phyloP scores from a whole-genome alignment of 2,329 filamentous ascomycete species.

The Ceratocystiopsis sp. region DNA sequence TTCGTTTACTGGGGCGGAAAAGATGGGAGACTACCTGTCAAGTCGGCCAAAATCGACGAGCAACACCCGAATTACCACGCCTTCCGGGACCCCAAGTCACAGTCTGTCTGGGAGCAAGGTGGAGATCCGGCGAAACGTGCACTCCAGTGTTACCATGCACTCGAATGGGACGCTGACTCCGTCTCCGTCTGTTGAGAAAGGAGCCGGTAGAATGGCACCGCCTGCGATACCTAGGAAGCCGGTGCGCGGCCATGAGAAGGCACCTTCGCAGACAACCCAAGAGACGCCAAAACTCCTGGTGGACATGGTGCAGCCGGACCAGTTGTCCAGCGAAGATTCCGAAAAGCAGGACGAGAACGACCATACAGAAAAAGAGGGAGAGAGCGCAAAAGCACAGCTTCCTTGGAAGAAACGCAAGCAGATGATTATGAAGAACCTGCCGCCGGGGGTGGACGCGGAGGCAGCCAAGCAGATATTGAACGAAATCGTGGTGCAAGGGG shows the following conservation, averaged over 20 bases:
- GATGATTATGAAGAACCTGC: slow-evolving; percentile 57
- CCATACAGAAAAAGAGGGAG: slow-evolving; percentile 1
- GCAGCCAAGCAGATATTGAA: slow-evolving; percentile 88
- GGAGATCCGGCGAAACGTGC: slow-evolving; percentile 6
- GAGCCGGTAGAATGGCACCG: not conserved
- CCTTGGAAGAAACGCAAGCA: slow-evolving; percentile 45
- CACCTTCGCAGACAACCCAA: not conserved
- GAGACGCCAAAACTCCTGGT: slow-evolving; percentile 7
- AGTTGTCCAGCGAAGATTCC: slow-evolving; percentile 7
- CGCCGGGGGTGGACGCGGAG: slow-evolving; percentile 61
- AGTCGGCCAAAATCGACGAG: slow-evolving; percentile 3
- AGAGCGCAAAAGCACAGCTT: not conserved
- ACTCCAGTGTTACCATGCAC: slow-evolving; percentile 2
- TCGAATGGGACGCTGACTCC: not conserved
- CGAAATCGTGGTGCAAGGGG: slow-evolving; percentile 85
- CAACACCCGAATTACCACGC: not conserved
- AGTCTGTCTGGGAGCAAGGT: slow-evolving; percentile 1
- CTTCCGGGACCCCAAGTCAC: not conserved
- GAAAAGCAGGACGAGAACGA: slow-evolving; percentile 5
- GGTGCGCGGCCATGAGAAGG: slow-evolving; percentile 2
- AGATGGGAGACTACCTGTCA: not conserved
- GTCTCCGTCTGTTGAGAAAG: not conserved
- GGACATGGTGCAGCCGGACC: slow-evolving; percentile 6
- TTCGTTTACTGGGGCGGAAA: no score
- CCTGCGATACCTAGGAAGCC: not conserved